Evolutionary conservation across 495 filamentous ascomycete genomes (phyloP), one percentile per base, ranked within the genome.

Genomic region (Pyrenopolyporus hunteri): DNA sequence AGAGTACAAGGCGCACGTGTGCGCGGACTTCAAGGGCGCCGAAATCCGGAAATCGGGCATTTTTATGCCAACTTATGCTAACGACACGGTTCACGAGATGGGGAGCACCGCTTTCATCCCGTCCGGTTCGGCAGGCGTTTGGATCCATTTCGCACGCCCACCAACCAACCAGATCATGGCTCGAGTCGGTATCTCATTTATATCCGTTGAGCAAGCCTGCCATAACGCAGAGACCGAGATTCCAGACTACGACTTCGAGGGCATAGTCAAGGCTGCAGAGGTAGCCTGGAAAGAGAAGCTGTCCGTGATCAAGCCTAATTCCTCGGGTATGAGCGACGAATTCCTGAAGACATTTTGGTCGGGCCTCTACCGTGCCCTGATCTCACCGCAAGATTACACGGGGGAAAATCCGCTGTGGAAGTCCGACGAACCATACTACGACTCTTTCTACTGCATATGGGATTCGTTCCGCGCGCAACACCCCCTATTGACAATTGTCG

Each of bases 401-500:
- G 86, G 87, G 0, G 88, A 91, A 63, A 91, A 91, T 39, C 87
- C 81, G 29, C 70, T 88, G 2, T 91, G 88, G 88, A 63, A 85
- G 16, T 87, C 84, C 14, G 73, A 76, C 0, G 88, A 90, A 68
- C 88, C 88, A n/a, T 90, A 91, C 55, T 91, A 84, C 59, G 88
- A 91, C 62, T 86, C 74, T 43, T 91, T 83, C 68, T 91, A 91
- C 59, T 90, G 85, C 55, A 88, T 87, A 40, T 90, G 87, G 88
- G 88, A 91, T 66, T 87, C 84, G 0, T 91, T 87, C 67, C 78
- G 88, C 0, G 86, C 83, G 13, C 85, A 87, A 19, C 88, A 90
- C 57, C 86, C 85, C 4, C 70, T 91, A 0, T 55, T 91, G 19
- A 90, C 87, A 2, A 74, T 91, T 42, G 64, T 89, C 29, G 88